Conservation (phyloP, 2,329 filamentous ascomycete genomes). For the Penicillium sp. region DNA sequence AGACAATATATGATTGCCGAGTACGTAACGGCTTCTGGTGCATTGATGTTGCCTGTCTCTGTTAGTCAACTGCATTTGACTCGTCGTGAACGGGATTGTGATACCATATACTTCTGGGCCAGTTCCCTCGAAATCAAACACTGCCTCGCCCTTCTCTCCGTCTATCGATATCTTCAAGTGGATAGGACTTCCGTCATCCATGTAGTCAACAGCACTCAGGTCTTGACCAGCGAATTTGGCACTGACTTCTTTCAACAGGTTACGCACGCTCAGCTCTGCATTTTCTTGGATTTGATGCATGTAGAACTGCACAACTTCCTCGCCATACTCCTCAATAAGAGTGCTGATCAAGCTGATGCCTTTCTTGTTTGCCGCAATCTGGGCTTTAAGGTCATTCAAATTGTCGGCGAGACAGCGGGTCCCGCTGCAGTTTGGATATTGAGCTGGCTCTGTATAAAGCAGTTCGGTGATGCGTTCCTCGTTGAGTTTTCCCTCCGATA, state of each 20-base stretch:
- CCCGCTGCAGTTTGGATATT: conserved; percentile 71
- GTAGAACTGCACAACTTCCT: conserved; percentile 71
- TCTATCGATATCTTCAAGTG: conserved; percentile 72
- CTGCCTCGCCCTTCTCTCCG: conserved; percentile 65
- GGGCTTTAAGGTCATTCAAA: conserved; percentile 78
- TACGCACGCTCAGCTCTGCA: conserved; percentile 71
- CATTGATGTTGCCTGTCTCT: conserved; percentile 67
- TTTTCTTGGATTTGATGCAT: conserved; percentile 79
- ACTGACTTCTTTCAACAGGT: conserved; percentile 67
- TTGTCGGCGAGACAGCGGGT: conserved; percentile 77
- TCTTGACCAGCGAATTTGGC: conserved; percentile 63
- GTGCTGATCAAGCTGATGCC: conserved; percentile 72
- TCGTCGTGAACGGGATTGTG: not conserved
- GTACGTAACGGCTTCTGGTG: conserved; percentile 75
- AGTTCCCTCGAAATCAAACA: conserved; percentile 77
- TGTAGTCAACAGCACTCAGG: conserved; percentile 71
- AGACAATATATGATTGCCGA: conserved; percentile 81
- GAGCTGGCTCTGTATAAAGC: conserved; percentile 69
- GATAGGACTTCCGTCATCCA: conserved; percentile 83
- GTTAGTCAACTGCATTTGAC: not conserved
- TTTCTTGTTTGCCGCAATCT: conserved; percentile 80
- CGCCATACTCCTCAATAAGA: conserved; percentile 73
- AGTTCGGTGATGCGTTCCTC: conserved; percentile 70
- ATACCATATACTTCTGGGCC: conserved; percentile 63
- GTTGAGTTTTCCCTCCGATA: conserved; percentile 59